A percentile compares a stretch with the other conserved stretches of the same genome.
Evolutionary conservation across 2,329 filamentous ascomycete species (phyloP).

Genomic region (Neonectria punicea): DNA sequence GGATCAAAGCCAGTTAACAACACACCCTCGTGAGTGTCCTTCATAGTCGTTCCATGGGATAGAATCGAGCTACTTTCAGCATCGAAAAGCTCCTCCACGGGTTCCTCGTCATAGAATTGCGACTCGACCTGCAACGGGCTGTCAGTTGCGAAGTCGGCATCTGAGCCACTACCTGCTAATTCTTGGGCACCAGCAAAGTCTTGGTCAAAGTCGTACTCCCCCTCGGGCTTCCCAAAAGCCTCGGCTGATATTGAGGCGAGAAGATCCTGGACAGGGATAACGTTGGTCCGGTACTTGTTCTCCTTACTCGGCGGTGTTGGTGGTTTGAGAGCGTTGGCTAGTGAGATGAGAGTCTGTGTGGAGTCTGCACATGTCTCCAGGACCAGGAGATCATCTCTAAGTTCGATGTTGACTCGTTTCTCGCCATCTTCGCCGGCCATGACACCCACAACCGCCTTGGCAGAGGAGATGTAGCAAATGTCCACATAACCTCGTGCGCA

Average conservation of each 20-base stretch:
- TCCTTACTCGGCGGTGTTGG: constrained; percentile 85
- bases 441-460: constrained; percentile 74
- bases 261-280: constrained; percentile 88
- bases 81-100: constrained; percentile 61
- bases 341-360: constrained; percentile 86
- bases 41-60: constrained; percentile 46
- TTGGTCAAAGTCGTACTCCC: constrained; percentile 71
- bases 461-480: constrained; percentile 87
- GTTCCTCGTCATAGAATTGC: constrained; percentile 59
- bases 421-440: constrained; percentile 63
- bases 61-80: constrained; percentile 50
- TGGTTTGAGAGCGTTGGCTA: constrained; percentile 83
- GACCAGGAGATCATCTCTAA: constrained; percentile 87
- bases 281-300: constrained; percentile 86
- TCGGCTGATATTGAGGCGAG: constrained; percentile 91
- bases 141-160: constrained; percentile 46
- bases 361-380: constrained; percentile 97
- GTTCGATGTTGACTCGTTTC: constrained; percentile 79
- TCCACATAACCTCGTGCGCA: constrained; percentile 82
- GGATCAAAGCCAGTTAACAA: constrained; percentile 48
- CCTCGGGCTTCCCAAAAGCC: constrained; percentile 74
- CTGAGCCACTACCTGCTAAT: constrained; percentile 54
- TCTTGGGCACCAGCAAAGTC: constrained; percentile 68
- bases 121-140: constrained; percentile 54
- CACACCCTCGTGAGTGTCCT: constrained; percentile 51